A percentile compares a stretch with the other conserved stretches of the same genome.
phyloP scores from a whole-genome alignment of 208 protist genomes.

The Porcisia deanei region DNA sequence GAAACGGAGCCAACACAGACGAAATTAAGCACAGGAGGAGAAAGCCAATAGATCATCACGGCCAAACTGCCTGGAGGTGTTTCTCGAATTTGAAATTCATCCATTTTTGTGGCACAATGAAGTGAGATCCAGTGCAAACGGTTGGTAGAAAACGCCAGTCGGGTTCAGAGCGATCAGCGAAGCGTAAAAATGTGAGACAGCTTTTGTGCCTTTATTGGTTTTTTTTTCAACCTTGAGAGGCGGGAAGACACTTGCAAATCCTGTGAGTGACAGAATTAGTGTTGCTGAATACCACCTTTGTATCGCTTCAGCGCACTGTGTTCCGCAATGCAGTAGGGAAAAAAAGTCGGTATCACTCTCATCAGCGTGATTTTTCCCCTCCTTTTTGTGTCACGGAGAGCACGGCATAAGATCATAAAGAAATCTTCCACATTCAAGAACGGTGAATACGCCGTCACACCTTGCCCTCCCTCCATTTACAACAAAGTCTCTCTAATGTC shows the following conservation, averaged over 20 bases:
- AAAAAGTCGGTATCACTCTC: neutral
- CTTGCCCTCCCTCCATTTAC: slow-evolving; percentile 17
- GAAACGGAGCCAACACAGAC: neutral
- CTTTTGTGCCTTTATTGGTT: neutral
- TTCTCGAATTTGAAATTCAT: neutral
- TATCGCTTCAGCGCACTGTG: neutral
- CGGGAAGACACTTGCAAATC: neutral
- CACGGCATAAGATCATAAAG: neutral
- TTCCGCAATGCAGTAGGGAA: neutral
- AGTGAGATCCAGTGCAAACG: neutral
- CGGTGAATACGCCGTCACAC: neutral
- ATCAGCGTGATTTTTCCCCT: neutral
- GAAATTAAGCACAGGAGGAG: slow-evolving; percentile 1
- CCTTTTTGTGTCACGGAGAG: neutral
- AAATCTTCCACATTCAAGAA: slow-evolving; percentile 1
- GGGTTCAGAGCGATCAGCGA: neutral
- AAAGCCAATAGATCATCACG: slow-evolving; percentile 20
- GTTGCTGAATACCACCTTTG: neutral
- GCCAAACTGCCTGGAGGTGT: neutral
- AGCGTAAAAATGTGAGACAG: neutral
- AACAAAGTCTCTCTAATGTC: slow-evolving; percentile 24
- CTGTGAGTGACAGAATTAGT: no score
- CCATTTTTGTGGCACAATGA: neutral
- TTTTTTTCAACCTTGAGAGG: neutral
- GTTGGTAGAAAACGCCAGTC: neutral